Evolutionary conservation across 257 asterid species (phyloP).

Genomic region (Salvia rosmarinus): DNA sequence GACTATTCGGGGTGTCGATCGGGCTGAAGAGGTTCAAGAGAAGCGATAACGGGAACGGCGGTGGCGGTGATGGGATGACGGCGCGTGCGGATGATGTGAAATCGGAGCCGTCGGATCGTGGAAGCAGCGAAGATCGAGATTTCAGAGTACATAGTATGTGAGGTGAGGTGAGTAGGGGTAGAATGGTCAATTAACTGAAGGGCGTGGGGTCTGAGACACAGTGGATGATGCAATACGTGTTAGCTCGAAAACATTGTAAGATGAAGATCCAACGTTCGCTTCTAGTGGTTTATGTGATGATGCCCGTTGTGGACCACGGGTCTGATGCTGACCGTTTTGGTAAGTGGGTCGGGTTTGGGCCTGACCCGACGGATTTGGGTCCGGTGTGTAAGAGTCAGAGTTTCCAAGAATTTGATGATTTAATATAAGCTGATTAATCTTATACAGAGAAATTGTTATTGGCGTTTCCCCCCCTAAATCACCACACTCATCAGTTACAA

Average conservation of each 20-base stretch:
- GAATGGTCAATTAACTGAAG: not conserved
- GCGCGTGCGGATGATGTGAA: conserved; percentile 38
- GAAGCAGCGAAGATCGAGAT: conserved; percentile 38
- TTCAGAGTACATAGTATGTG: not conserved
- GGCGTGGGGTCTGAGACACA: not conserved
- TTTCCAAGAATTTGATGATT: not conserved
- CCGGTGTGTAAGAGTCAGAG: not conserved
- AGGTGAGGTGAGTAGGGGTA: no score
- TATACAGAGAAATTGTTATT: no score
- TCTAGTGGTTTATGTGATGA: conserved; percentile 10
- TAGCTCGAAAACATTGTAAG: not conserved
- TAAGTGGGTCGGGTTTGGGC: not conserved
- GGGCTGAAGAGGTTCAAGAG: conserved; percentile 57
- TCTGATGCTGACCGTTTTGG: not conserved
- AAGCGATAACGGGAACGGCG: conserved; percentile 28
- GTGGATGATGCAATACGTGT: conserved; percentile 33
- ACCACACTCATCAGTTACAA: no score
- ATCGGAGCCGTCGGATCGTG: conserved; percentile 56
- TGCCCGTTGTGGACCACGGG: conserved; percentile 28
- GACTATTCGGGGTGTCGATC: conserved; percentile 67
- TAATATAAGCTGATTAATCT: not conserved
- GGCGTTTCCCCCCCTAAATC: no score
- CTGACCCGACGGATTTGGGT: no score
- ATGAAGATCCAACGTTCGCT: not conserved
- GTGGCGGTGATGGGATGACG: conserved; percentile 16